Conservation (phyloP, 352 stramenopile genomes). For the Pythium dissimile region DNA sequence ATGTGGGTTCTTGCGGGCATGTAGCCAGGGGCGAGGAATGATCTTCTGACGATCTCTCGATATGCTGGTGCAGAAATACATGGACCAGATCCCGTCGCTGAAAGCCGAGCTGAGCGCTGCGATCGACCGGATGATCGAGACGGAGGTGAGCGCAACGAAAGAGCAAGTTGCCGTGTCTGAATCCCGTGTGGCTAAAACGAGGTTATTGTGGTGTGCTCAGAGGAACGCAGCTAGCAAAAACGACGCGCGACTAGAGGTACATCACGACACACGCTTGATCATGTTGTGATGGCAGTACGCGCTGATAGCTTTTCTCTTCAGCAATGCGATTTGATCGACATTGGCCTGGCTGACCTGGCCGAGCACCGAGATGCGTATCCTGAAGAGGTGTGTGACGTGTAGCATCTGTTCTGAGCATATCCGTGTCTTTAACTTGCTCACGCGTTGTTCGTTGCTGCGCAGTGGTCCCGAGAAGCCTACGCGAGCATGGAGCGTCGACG, state of each 20-base stretch:
- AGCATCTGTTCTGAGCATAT: not conserved
- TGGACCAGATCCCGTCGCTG: constrained; percentile 46
- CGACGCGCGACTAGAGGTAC: constrained; percentile 71
- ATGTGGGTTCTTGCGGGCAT: not conserved
- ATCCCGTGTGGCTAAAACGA: not conserved
- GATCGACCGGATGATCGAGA: constrained; percentile 54
- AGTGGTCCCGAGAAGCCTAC: constrained; percentile 63
- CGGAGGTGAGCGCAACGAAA: constrained; percentile 40
- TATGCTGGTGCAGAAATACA: constrained; percentile 48
- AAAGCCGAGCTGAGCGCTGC: constrained; percentile 47
- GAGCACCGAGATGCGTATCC: constrained; percentile 67
- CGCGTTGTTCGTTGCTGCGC: not conserved
- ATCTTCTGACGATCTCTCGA: not conserved
- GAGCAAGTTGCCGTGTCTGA: not conserved
- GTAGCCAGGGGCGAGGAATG: not conserved
- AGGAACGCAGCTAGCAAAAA: constrained; percentile 55
- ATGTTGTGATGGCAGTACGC: not conserved
- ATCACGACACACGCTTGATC: not conserved
- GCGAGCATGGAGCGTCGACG: constrained; percentile 49
- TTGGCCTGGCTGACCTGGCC: constrained; percentile 64
- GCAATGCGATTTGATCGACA: constrained; percentile 84
- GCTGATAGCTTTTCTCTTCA: constrained; percentile 13
- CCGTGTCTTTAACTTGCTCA: not conserved
- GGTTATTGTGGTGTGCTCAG: constrained; percentile 18
- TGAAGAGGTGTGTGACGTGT: constrained; percentile 52